These are phyloP conservation scores for Malus orientalis DNA, from an alignment of 306 rosid species.

Conservation along the genomic window DNA sequence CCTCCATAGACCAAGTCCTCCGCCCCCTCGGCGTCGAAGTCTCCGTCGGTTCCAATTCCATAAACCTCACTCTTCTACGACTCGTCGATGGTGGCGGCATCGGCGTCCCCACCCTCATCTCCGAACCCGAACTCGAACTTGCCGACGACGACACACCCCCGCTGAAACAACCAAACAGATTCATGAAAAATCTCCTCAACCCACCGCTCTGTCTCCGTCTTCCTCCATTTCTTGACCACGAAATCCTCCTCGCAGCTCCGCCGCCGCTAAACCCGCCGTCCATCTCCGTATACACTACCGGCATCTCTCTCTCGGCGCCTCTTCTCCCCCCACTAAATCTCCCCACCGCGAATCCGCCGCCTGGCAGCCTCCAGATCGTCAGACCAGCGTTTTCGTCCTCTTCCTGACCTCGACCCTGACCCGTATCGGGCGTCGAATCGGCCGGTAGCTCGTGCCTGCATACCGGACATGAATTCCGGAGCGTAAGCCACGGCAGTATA, in stretches of 20 bases:
- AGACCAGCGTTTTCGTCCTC: constrained; percentile 53
- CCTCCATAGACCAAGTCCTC: constrained; percentile 81
- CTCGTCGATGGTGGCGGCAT: not conserved
- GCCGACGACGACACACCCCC: constrained; percentile 14
- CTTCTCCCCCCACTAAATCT: constrained; percentile 63
- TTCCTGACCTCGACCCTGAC: constrained; percentile 9
- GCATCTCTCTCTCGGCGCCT: constrained; percentile 63
- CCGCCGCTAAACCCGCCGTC: constrained; percentile 64
- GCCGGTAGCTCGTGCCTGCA: constrained; percentile 69
- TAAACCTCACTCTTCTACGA: constrained; percentile 13
- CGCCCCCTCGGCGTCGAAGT: constrained; percentile 24
- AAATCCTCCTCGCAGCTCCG: constrained; percentile 57
- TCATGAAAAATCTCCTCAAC: constrained; percentile 24
- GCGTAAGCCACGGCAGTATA: constrained; percentile 73
- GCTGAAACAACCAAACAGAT: constrained; percentile 51
- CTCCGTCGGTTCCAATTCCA: constrained; percentile 6
- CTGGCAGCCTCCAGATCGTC: constrained; percentile 83
- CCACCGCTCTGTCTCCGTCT: constrained; percentile 51
- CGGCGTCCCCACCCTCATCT: not conserved
- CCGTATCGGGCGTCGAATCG: constrained; percentile 7
- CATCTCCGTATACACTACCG: constrained; percentile 74
- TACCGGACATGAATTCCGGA: constrained; percentile 81
- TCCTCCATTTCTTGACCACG: constrained; percentile 48
- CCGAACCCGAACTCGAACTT: constrained; percentile 17
- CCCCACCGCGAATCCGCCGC: constrained; percentile 88